Conservation (phyloP, 768 basidiomycete genomes). For the Albatrellus ellisii region DNA sequence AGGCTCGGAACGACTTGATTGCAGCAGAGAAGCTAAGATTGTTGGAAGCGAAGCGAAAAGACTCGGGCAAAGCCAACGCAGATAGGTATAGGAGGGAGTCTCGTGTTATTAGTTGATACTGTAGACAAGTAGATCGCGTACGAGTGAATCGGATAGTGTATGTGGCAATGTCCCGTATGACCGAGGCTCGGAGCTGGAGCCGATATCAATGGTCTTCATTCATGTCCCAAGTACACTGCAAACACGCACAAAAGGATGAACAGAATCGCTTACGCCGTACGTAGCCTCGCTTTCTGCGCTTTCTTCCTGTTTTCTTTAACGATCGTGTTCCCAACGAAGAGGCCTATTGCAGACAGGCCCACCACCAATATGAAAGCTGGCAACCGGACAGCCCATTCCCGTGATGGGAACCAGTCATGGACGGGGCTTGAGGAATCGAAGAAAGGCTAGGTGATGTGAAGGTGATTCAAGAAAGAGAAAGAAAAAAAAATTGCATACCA, state of each 20-base stretch:
- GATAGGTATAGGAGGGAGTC: not conserved
- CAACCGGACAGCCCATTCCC: constrained; percentile 87
- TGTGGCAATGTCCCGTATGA: too few species aligned
- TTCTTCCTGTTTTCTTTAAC: constrained; percentile 61
- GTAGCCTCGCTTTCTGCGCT: constrained; percentile 44
- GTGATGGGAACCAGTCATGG: constrained; percentile 67
- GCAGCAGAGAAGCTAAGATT: constrained; percentile 59
- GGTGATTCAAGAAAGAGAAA: constrained; percentile 2
- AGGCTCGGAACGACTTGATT: constrained; percentile 47
- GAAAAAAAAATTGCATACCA: constrained; percentile 36
- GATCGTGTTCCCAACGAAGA: constrained; percentile 68
- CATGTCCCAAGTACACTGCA: not conserved
- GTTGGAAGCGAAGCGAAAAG: constrained; percentile 22
- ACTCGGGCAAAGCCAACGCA: not conserved
- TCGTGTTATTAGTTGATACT: not conserved
- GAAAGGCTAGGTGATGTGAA: constrained; percentile 48
- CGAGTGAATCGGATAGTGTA: too few species aligned
- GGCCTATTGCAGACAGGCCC: constrained; percentile 69
- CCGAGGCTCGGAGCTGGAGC: too few species aligned
- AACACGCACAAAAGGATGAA: not conserved
- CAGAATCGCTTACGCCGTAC: constrained; percentile 32
- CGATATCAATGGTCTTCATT: too few species aligned
- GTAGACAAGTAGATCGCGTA: not conserved
- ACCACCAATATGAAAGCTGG: constrained; percentile 74
- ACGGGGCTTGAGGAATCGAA: constrained; percentile 62